Conservation (phyloP, 257 asterid species). For the Solanum etuberosum region DNA sequence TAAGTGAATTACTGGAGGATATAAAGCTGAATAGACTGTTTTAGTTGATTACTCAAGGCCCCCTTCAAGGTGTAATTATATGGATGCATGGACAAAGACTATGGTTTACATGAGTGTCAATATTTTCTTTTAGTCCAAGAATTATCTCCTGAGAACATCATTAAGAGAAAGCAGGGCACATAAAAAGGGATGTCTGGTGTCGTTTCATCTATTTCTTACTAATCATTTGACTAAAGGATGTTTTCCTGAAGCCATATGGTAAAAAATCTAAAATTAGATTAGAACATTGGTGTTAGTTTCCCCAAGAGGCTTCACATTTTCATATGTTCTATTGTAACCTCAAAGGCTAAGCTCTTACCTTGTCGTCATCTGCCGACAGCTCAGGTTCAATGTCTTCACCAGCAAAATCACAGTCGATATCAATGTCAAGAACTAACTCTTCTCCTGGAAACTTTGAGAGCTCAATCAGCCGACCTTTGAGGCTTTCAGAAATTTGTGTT, state of each 20-base stretch:
- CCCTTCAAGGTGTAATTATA: neutral
- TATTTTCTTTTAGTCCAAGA: neutral
- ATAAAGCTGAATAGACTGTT: neutral
- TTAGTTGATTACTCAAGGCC: neutral
- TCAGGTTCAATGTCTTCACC: slow-evolving; percentile 37
- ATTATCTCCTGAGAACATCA: neutral
- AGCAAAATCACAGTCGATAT: slow-evolving; percentile 29
- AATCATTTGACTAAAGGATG: neutral
- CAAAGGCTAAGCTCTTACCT: slow-evolving; percentile 15
- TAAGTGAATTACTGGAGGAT: neutral
- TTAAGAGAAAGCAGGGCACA: neutral
- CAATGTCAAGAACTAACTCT: slow-evolving; percentile 81
- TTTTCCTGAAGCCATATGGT: neutral
- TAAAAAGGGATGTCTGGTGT: neutral
- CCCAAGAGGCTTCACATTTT: neutral
- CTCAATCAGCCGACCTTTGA: slow-evolving; percentile 82
- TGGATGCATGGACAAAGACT: neutral
- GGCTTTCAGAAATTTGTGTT: slow-evolving; percentile 88
- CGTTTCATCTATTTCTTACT: neutral
- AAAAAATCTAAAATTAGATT: neutral
- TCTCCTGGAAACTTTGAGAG: slow-evolving; percentile 80
- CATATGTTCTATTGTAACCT: neutral
- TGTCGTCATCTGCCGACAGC: slow-evolving; percentile 48
- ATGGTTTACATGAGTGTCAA: neutral
- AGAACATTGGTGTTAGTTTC: neutral